Base-by-base conservation (phyloP, 176 grass and related monocot species). In the Leersia perrieri region DNA sequence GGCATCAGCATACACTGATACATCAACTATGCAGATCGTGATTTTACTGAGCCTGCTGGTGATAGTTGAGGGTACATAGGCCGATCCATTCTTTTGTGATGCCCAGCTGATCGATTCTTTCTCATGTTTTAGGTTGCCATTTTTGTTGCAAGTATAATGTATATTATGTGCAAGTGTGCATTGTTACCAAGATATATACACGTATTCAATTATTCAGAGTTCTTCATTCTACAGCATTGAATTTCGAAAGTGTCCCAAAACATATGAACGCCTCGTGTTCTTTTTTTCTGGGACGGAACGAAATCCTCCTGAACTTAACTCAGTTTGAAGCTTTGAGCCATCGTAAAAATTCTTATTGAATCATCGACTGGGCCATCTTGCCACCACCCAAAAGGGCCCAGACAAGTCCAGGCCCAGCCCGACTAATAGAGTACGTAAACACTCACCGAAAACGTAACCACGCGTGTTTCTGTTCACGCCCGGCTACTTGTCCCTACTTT, bases 31-130 rank as follows among this genome's bases (percentile, higher is more conserved):
- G 77, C 82, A 13, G 82, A 29, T 65, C 64, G 33, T 27, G 28
- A 57, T 89, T 89, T 89, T 76, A 60, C 82, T 75, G 82, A 66
- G 65, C 64, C 82, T 71, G 87, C 87, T 1, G 65, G 71, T 89
- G 86, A 29, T 30, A 57, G 27, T 74, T 9, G 1, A 60, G 33
- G 16, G 73, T 74, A 79, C 39, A 63, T 28, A 11, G 16, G 36
- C 36, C 31, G 75, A 27, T 63, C 1, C 25, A 64, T 76, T 11
- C 2, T 79, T 14, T 34, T 45, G 13, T 18, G 16, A 51, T 51
- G 45, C 45, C 45, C 62, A 66, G 45, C 72, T 84, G 41, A 55
- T 58, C 3, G 5, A 69, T 69, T 84, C 33, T 84, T 83, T 60
- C 49, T 34, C 13, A 42, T 77, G 20, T 62, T n/a, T 32, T 68